Base-by-base conservation (phyloP, 2,329 filamentous ascomycete species). In the Rhynchosporium graminicola region DNA sequence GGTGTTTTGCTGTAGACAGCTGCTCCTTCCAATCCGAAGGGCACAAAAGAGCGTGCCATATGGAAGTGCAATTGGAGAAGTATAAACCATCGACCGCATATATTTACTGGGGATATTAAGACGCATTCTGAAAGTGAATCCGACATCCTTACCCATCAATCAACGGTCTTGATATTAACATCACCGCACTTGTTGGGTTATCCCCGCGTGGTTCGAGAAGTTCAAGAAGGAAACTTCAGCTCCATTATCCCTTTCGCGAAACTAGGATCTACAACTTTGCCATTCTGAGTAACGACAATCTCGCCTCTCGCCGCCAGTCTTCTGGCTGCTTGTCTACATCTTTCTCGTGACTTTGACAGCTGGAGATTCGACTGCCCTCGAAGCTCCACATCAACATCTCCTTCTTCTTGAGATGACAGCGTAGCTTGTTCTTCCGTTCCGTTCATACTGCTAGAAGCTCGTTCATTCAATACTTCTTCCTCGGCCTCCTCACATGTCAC, bases 211-310 rank as follows among this genome's bases (percentile, higher is more conserved):
- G 5, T n/a, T 8, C 8, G 45, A 51, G 9, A 51, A 12, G 13
- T 5, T 55, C 43, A 62, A 33, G 55, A 55, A 38, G 61, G 60
- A 31, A 63, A 31, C 33, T 65, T 67, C 59, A 62, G 52, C 60
- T 67, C 63, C 61, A 65, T 65, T 12, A 61, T 52, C 10, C 62
- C 66, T 50, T 65, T 63, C 15, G 60, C 62, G 55, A 63, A 68
- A 36, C 60, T 65, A 26, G 64, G 60, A 45, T 65, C 62, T 59
- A 59, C 58, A 38, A 60, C 57, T 54, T 63, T 60, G 12, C 64
- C 58, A n/a, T 56, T 59, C 29, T 64, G 60, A n/a, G 60, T 66
- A 33, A 68, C 45, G 9, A 63, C 13, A 13, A 66, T 57, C 29
- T 57, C 56, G 36, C 62, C 55, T 50, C 52, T 57, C 51, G 31